Evolutionary conservation across 1,284 basidiomycete genomes (phyloP), one percentile per base, ranked within the genome.

Genomic region (Cerrena zonata): DNA sequence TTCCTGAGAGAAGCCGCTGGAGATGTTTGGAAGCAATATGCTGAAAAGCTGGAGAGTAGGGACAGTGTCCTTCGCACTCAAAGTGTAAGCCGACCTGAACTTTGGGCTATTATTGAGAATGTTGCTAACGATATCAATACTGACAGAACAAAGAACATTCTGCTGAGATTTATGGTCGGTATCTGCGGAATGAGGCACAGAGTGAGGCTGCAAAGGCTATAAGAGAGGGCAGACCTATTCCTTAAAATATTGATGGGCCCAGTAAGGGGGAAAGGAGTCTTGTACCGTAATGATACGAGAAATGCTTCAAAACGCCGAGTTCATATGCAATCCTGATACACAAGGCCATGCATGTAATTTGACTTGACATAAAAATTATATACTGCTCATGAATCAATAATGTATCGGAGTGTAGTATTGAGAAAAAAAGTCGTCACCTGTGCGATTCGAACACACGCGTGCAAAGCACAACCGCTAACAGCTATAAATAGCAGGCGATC

Each of bases 381-480:
- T n/a, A n/a, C n/a, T 34, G 30, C 15, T 15, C 30, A 34, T 34
- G 30, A 7, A 34, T 15, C 7, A 34, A 34, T 15, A 15, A 34
- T 34, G 30, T 34, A 7, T 15, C 15, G 15, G 7, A 34, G 30
- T 34, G 15, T 7, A 15, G 15, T 7, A 15, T 7, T 7, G 30
- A 34, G 7, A 15, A 4, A 46, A 83, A 79, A 74, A 68, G 65
- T 54, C 82, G 83, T 85, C 83, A 84, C 82, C 83, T 85, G 81
- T 75, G 83, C 81, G 84, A 86, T 83, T 86, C 83, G 84, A 85
- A 85, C 84, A 82, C 83, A 75, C 82, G 82, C 83, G 82, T 74
- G 72, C 82, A 85, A 82, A 84, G 82, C 73, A 74, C 82, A 85
- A 83, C 82, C 82, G 82, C 82, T 85, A 19, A 49, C 59, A 61